Base-by-base conservation (phyloP, 106 monocot genomes). In the Dendrobium catenatum region DNA sequence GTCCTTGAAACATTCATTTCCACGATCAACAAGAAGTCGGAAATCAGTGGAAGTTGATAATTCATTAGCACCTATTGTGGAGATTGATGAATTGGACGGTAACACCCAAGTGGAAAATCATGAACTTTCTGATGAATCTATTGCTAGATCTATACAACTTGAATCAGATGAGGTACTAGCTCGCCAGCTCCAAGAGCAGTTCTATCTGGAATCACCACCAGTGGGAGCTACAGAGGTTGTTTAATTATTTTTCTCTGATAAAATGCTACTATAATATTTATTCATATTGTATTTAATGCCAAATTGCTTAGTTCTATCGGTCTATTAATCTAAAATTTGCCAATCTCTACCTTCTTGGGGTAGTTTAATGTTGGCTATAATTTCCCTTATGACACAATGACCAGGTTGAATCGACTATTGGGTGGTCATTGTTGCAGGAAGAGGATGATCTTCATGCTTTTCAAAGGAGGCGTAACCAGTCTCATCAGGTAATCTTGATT, bases 141-240 rank as follows among this genome's bases (percentile, higher is more conserved):
- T 18, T 54, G 64, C 26, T 47, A 78, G 75, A 27, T 73, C 82
- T 55, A 83, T 56, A 22, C 95, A 91, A 78, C 72, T 96, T 78
- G 89, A 86, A 42, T 84, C 93, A 55, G 95, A 96, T 90, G 95
- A 93, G 81, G 59, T 89, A 68, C 76, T 93, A 81, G 95, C 95
- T 68, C 87, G 91, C 46, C 91, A 88, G 79, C 88, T 96, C 58
- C 95, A 96, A 77, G 93, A 96, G 73, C 88, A 93, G 74, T 79
- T 91, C n/a, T 88, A 89, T 73, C 83, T 85, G 82, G 95, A 96
- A 80, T 79, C 81, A 42, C 85, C 84, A 70, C 67, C 9, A 18
- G 42, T 81, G 85, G 84, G 61, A 66, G 49, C 59, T 59, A 55
- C 54, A 79, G 89, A 93, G 64, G 91, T 73, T 67, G 48, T 55